Conservation (phyloP, 2,329 filamentous ascomycete species). For the Calonectria henricotiae region DNA sequence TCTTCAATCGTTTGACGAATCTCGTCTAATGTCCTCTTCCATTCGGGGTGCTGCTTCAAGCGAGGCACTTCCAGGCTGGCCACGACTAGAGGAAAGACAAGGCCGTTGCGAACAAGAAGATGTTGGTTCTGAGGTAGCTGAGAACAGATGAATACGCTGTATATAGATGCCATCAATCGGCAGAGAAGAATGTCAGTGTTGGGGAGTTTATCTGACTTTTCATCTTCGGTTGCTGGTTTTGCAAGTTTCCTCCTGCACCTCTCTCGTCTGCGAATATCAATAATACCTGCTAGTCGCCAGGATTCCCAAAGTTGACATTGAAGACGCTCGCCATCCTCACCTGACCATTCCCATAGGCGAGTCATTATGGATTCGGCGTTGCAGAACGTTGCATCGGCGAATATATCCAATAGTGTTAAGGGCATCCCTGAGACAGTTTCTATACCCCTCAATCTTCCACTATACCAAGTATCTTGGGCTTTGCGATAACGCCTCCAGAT, state of each 20-base stretch:
- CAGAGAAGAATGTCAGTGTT: neutral
- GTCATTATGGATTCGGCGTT: neutral
- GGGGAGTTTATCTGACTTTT: neutral
- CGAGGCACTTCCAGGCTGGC: neutral
- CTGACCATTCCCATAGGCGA: constrained; percentile 1
- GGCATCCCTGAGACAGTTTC: constrained; percentile 1
- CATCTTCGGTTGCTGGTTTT: neutral
- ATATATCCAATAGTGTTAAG: neutral
- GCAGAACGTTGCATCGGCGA: neutral
- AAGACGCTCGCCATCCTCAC: neutral
- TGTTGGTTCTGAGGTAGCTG: neutral
- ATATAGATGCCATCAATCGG: neutral
- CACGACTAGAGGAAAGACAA: neutral
- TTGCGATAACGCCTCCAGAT: constrained; percentile 8
- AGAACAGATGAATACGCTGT: neutral
- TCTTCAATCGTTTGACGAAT: neutral
- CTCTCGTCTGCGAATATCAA: neutral
- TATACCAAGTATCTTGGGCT: neutral
- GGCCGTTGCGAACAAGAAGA: neutral
- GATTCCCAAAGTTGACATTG: constrained; percentile 2
- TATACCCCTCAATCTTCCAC: neutral
- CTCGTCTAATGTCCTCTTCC: neutral
- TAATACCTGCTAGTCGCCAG: neutral
- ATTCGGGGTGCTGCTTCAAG: neutral
- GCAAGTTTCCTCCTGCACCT: neutral